Conservation (phyloP, 768 basidiomycete genomes). For the Stropharia rugosoannulata region DNA sequence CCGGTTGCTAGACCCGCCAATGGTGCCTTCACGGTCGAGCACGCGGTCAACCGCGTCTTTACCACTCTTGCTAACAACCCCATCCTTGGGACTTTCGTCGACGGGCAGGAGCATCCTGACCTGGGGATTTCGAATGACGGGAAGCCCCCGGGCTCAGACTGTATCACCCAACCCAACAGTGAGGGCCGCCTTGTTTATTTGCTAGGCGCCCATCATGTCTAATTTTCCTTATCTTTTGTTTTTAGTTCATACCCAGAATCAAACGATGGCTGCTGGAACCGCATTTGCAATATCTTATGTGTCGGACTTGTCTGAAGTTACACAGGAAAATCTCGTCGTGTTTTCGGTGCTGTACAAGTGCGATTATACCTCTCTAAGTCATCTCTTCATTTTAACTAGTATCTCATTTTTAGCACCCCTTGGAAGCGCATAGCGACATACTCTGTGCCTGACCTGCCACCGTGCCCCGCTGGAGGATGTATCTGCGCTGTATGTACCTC, state of each 20-base stretch:
- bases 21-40: conserved; percentile 34
- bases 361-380: not conserved
- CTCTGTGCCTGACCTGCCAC: conserved; percentile 32
- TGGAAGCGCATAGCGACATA: conserved; percentile 37
- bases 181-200: conserved; percentile 4
- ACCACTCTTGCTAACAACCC: conserved; percentile 28
- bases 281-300: conserved; percentile 45
- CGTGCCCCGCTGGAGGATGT: conserved; percentile 34
- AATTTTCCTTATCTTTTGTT: not conserved
- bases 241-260: conserved; percentile 44
- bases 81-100: conserved; percentile 21
- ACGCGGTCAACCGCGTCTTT: conserved; percentile 31
- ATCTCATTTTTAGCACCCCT: conserved; percentile 25
- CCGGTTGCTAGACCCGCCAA: conserved; percentile 9
- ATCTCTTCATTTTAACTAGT: not conserved
- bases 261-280: conserved; percentile 44
- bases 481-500: conserved; percentile 26
- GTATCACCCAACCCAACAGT: conserved; percentile 30
- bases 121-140: conserved; percentile 19
- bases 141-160: conserved; percentile 10
- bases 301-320: conserved; percentile 38
- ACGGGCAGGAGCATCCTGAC: conserved; percentile 28
- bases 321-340: conserved; percentile 41
- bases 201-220: not conserved
- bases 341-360: conserved; percentile 34